A percentile compares a stretch with the other conserved stretches of the same genome.
These are phyloP conservation scores for Curvularia hawaiiensis DNA, from an alignment of 2,329 filamentous ascomycete species.

Conservation along the genomic window DNA sequence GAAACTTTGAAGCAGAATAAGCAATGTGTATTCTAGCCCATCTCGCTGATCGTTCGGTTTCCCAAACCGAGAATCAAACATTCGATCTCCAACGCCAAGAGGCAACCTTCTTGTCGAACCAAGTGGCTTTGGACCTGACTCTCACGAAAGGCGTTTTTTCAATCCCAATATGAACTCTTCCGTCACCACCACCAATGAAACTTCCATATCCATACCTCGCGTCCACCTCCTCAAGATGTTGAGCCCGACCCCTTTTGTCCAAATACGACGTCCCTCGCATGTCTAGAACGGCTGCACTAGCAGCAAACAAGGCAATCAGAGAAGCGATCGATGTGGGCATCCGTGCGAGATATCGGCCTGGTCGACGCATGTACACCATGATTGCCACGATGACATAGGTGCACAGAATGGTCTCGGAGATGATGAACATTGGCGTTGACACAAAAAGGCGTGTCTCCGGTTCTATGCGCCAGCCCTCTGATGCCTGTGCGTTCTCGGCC, in stretches of 20 bases:
- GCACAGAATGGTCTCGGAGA: slow-evolving; percentile 52
- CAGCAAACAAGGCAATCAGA: slow-evolving; percentile 55
- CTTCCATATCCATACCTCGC: slow-evolving; percentile 55
- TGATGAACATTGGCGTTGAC: slow-evolving; percentile 52
- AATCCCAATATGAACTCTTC: slow-evolving; percentile 57
- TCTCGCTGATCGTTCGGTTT: not conserved
- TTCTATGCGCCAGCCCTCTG: slow-evolving; percentile 21
- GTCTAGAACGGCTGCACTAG: slow-evolving; percentile 53
- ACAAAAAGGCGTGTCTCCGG: slow-evolving; percentile 56
- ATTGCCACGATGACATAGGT: slow-evolving; percentile 53
- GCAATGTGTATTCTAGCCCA: not conserved
- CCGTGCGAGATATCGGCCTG: slow-evolving; percentile 54
- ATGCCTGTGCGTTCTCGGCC: not conserved
- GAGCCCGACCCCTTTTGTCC: slow-evolving; percentile 20
- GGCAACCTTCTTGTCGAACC: slow-evolving; percentile 19
- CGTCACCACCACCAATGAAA: slow-evolving; percentile 58
- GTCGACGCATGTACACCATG: slow-evolving; percentile 50
- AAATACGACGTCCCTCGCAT: slow-evolving; percentile 30
- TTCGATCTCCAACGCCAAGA: slow-evolving; percentile 13
- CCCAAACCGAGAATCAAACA: not conserved
- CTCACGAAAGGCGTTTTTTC: slow-evolving; percentile 53
- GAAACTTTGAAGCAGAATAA: not conserved
- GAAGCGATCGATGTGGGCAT: slow-evolving; percentile 60
- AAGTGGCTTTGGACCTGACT: slow-evolving; percentile 19
- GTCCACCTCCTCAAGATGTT: slow-evolving; percentile 24